Base-by-base conservation (phyloP, 2,329 filamentous ascomycete species). In the Arthrobotrys entomopaga region DNA sequence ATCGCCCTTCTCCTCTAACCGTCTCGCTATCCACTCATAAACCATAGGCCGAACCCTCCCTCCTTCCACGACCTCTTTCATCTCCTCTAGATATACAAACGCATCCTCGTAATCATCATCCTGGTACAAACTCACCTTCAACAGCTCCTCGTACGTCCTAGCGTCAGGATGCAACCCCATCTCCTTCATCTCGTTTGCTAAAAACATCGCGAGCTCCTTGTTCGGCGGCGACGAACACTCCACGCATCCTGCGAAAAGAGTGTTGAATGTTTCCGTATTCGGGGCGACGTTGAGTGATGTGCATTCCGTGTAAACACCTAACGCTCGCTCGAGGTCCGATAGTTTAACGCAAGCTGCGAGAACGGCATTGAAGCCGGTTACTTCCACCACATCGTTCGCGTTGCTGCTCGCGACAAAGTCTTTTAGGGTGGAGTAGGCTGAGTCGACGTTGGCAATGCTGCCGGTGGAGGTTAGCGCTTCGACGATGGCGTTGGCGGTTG, bases 401-500 rank as follows among this genome's bases (percentile, higher is more conserved):
- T 50, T 64, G 3, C 20, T 49, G 16, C 54, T 48, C 11, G 26
- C 40, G 7, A 60, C 53, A 38, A 70, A 76, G 48, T 67, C 67
- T 38, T 76, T 72, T 1, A 76, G 49, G 1, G 67, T 65, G 6
- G 63, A 15, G 29, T 64, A 71, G 13, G 78, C 72, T 5, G 69
- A 54, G n/a, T 80, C 78, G 72, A 82, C 81, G 34, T 81, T 72
- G 8, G 80, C 71, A 1, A 84, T 81, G 71, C 87, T 86, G 3
- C 85, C 78, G 1, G 83, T 82, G 4, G 83, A 83, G 7, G 83
- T 82, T 1, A 88, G 86, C 8, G 90, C 82, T 6, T 80, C 81
- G 22, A 84, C 83, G 24, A 97, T 83, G 1, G 87, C 82, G 15
- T 89, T 84, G 1, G 90, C 92, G 64, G 87, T 89, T 13, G 83